Base-by-base conservation (phyloP, 495 filamentous ascomycete genomes). In the Penicilliopsis zonata region DNA sequence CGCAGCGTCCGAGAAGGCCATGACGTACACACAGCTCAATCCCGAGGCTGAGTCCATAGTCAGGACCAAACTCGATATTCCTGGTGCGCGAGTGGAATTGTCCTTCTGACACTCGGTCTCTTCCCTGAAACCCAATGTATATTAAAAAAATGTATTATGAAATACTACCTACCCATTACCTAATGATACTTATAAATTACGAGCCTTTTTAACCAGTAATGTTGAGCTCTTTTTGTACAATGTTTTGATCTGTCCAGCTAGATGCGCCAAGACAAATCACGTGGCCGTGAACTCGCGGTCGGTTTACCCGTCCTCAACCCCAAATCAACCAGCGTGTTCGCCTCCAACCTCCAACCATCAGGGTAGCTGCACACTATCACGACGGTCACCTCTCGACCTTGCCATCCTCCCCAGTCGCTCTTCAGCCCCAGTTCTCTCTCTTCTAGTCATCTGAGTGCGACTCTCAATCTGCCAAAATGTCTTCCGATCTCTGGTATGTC, bases 401-500 rank as follows among this genome's bases (percentile, higher is more conserved):
- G 32, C 41, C 52, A 28, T 35, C 41, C 33, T 18, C 29, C 36
- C 16, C 17, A 19, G 30, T 38, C 38, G 42, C 40, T 44, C 36
- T 38, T 36, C 5, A 5, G 18, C 6, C 9, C 19, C 21, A 19
- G n/a, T 24, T 25, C 13, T 28, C 20, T 34, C 24, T 17, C 14
- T 36, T 15, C 22, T 34, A 22, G 13, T 37, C 20, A n/a, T n/a
- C n/a, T n/a, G n/a, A n/a, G n/a, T 32, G 34, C 18, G 23, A 16
- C 18, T 38, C 37, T 35, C 17, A 28, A 25, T 36, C 47, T 35
- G 39, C 47, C 61, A 71, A 53, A 51, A 78, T 78, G 74, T 55
- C 67, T 42, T 57, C 75, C 30, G 75, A 80, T 59, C 65, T 72
- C 46, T 80, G 76, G 76, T 80, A 63, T 59, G 75, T 64, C 44